Conservation (phyloP, 768 basidiomycete genomes). For the Collybiopsis luxurians region DNA sequence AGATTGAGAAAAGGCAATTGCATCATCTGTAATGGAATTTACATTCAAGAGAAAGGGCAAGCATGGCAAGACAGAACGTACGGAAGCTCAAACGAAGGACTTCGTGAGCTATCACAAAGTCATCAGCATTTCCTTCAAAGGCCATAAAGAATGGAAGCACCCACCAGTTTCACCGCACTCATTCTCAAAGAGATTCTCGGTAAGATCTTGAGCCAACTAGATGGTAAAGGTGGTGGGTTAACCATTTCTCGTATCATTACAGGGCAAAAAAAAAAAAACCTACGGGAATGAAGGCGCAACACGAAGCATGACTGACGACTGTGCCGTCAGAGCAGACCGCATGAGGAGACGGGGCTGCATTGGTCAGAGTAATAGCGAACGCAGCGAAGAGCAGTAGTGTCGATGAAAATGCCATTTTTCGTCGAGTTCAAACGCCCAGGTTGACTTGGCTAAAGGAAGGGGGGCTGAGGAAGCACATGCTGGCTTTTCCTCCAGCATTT, state of each 20-base stretch:
- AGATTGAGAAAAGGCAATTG: slow-evolving; percentile 11
- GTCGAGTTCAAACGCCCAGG: too few species aligned
- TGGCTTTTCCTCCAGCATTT: too few species aligned
- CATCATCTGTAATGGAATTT: slow-evolving; percentile 23
- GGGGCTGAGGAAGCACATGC: too few species aligned
- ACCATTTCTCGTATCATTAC: background rate
- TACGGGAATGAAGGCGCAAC: background rate
- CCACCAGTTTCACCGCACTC: slow-evolving; percentile 25
- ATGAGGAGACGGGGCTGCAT: too few species aligned
- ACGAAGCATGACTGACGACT: background rate
- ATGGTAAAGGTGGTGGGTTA: too few species aligned
- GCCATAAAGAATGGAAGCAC: background rate
- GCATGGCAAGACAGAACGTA: slow-evolving; percentile 11
- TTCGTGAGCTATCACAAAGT: slow-evolving; percentile 21
- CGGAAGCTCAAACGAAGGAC: slow-evolving; percentile 25
- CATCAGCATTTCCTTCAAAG: background rate
- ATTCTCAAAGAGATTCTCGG: slow-evolving; percentile 29
- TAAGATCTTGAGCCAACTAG: slow-evolving; percentile 20
- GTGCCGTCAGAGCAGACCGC: background rate
- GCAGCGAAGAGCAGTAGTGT: too few species aligned
- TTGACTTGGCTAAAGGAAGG: too few species aligned
- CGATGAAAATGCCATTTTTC: too few species aligned
- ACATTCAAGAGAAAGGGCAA: slow-evolving; percentile 11
- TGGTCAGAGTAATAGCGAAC: too few species aligned
- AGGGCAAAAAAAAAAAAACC: background rate